phyloP scores from a whole-genome alignment of 2,329 filamentous ascomycete genomes.

The Ophidiomyces ophidiicola region DNA sequence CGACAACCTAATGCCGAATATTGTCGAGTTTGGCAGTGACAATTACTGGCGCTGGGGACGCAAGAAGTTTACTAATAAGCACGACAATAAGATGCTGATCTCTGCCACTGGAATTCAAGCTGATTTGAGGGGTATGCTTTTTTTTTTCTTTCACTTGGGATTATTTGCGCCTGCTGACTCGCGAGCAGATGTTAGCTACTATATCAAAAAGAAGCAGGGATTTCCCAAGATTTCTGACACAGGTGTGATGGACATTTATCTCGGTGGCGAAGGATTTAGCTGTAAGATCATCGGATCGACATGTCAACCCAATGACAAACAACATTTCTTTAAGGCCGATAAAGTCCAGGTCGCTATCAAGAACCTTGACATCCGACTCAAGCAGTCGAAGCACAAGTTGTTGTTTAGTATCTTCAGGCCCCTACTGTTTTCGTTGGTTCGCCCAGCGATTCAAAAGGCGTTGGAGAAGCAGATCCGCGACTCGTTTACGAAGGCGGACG shows the following conservation, averaged over 20 bases:
- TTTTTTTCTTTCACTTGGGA: not conserved
- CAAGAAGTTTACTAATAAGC: slow-evolving; percentile 70
- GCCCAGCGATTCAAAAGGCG: slow-evolving; percentile 73
- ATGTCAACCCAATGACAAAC: slow-evolving; percentile 59
- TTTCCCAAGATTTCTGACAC: slow-evolving; percentile 80
- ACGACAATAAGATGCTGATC: slow-evolving; percentile 73
- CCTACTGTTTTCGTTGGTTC: slow-evolving; percentile 68
- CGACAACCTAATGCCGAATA: slow-evolving; percentile 92
- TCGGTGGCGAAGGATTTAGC: slow-evolving; percentile 76
- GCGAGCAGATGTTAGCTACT: slow-evolving; percentile 66
- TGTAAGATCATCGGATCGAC: slow-evolving; percentile 86
- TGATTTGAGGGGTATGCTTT: slow-evolving; percentile 50
- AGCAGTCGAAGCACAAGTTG: slow-evolving; percentile 89
- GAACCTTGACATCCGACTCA: slow-evolving; percentile 73
- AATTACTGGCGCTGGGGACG: slow-evolving; percentile 94
- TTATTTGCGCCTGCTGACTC: not conserved
- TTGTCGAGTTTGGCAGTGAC: slow-evolving; percentile 76
- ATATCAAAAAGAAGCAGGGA: slow-evolving; percentile 87
- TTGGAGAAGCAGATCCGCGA: slow-evolving; percentile 83
- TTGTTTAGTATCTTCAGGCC: slow-evolving; percentile 81
- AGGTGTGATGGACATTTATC: slow-evolving; percentile 76
- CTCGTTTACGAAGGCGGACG: slow-evolving; percentile 63
- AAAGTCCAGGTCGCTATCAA: slow-evolving; percentile 74
- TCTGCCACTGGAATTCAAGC: slow-evolving; percentile 84
- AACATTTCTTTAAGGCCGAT: slow-evolving; percentile 90